Conservation (phyloP, 2,329 filamentous ascomycete genomes). For the Aureobasidium subglaciale region DNA sequence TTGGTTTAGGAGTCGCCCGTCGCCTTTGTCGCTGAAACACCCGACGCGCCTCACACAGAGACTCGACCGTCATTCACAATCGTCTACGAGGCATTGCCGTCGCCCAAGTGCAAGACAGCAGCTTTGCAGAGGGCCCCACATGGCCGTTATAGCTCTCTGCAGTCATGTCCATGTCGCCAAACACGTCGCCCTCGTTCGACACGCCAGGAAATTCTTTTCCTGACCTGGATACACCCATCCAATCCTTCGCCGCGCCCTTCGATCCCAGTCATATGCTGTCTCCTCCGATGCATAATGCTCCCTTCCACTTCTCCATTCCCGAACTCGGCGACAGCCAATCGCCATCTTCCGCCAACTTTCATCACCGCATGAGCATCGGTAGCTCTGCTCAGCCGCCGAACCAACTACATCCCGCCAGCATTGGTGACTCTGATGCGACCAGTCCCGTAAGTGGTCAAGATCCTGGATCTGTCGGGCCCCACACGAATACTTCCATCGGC, state of each 20-base stretch:
- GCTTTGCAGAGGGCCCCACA: constrained; percentile 10
- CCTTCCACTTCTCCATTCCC: constrained; percentile 17
- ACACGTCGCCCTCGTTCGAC: constrained; percentile 11
- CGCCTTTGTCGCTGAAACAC: neutral
- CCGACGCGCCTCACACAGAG: neutral
- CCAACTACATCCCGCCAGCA: constrained; percentile 22
- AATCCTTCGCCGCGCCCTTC: constrained; percentile 5
- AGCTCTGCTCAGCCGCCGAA: constrained; percentile 22
- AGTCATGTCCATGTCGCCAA: constrained; percentile 11
- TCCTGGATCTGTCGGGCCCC: neutral
- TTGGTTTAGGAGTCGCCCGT: neutral
- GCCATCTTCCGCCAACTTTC: constrained; percentile 28
- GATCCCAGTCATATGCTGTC: constrained; percentile 1
- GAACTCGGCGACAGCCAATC: constrained; percentile 21
- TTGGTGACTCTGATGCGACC: constrained; percentile 25
- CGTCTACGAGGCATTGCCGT: neutral
- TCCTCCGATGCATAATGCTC: constrained; percentile 8
- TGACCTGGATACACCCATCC: neutral
- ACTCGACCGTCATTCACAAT: neutral
- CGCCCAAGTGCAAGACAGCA: neutral
- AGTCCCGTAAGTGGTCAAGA: constrained; percentile 21
- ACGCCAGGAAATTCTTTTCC: constrained; percentile 3
- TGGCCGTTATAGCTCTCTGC: constrained; percentile 14
- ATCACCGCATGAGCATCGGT: constrained; percentile 26
- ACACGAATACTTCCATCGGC: constrained; percentile 8